These are phyloP conservation scores for Aureobasidium sp. DNA, from an alignment of 2,329 filamentous ascomycete species.

Conservation along the genomic window DNA sequence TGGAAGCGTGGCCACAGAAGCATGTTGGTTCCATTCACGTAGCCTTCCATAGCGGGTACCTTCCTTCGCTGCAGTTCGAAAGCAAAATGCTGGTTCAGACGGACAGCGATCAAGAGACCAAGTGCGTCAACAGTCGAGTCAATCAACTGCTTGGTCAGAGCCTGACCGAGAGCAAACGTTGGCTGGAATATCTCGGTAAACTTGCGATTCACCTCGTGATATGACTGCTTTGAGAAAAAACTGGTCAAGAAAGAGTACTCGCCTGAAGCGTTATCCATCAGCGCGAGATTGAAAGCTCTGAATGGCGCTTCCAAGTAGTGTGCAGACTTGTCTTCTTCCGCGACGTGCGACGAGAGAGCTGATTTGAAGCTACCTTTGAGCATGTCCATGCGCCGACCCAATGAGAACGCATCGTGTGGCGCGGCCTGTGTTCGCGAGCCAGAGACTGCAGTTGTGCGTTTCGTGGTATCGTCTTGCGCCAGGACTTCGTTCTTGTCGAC, in stretches of 20 bases:
- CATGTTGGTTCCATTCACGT: slow-evolving; percentile 94
- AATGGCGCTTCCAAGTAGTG: slow-evolving; percentile 90
- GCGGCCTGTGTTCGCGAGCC: slow-evolving; percentile 47
- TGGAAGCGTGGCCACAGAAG: slow-evolving; percentile 94
- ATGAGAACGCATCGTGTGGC: slow-evolving; percentile 78
- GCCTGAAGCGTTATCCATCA: slow-evolving; percentile 87
- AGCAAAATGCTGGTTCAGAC: slow-evolving; percentile 86
- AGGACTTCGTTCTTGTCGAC: slow-evolving; percentile 80
- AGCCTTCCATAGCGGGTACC: slow-evolving; percentile 79
- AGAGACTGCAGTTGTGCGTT: slow-evolving; percentile 46
- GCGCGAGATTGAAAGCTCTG: slow-evolving; percentile 86
- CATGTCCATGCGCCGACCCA: slow-evolving; percentile 79
- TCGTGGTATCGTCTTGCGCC: slow-evolving; percentile 54
- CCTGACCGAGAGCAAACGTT: slow-evolving; percentile 76
- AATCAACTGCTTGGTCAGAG: slow-evolving; percentile 67
- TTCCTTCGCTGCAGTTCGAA: slow-evolving; percentile 91
- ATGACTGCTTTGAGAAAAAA: slow-evolving; percentile 77
- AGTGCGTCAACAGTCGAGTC: slow-evolving; percentile 75
- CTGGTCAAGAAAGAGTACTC: slow-evolving; percentile 91
- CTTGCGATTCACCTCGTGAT: slow-evolving; percentile 70
- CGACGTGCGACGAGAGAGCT: slow-evolving; percentile 79
- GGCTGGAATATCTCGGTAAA: slow-evolving; percentile 86
- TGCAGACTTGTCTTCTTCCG: slow-evolving; percentile 77
- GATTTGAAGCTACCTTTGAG: slow-evolving; percentile 65
- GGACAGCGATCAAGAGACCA: slow-evolving; percentile 82